Evolutionary conservation across 495 filamentous ascomycete genomes (phyloP), one percentile per base, ranked within the genome.

Genomic region (Xylaria scruposa): DNA sequence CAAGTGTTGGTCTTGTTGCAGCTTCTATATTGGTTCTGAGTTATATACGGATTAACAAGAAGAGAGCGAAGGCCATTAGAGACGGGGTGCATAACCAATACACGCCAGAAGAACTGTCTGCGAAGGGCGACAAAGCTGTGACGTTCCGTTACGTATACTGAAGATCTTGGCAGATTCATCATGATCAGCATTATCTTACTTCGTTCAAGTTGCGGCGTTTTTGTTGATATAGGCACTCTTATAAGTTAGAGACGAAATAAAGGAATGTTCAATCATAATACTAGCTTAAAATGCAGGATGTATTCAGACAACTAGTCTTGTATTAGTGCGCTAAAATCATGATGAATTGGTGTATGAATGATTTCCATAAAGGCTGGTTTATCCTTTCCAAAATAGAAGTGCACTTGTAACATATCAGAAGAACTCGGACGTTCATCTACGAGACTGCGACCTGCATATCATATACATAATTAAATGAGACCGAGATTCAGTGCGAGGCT

Each of bases 21-120:
- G 81, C 87, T 0, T 51, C 88, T 4, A 75, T 88, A 29, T 76
- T 93, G 51, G 80, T 89, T 6, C 42, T 87, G 31, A 80, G 81
- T n/a, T 94, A 93, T 73, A 76, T 78, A 36, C 70, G 82, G 12
- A 88, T 91, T 70, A 95, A 94, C 81, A 83, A 77, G 58, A 85
- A 83, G 77, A 83, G 91, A 10, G 88, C 88, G 13, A 77, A 75
- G 47, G 75, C 78, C 66, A 73, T 85, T 13, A 79, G 77, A 8
- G 79, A 82, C n/a, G 84, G 88, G 4, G 83, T 81, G 46, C 81
- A 85, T 58, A 79, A 73, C 17, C 77, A 79, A 21, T 85, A 86
- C 73, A 85, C 86, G 1, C 75, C 78, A 29, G 81, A 85, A 65
- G 85, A 92, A 75, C 79, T 91, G 33, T 89, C 86, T 56, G 84